phyloP scores from a whole-genome alignment of 306 rosid species.

The Dicorynia guianensis region DNA sequence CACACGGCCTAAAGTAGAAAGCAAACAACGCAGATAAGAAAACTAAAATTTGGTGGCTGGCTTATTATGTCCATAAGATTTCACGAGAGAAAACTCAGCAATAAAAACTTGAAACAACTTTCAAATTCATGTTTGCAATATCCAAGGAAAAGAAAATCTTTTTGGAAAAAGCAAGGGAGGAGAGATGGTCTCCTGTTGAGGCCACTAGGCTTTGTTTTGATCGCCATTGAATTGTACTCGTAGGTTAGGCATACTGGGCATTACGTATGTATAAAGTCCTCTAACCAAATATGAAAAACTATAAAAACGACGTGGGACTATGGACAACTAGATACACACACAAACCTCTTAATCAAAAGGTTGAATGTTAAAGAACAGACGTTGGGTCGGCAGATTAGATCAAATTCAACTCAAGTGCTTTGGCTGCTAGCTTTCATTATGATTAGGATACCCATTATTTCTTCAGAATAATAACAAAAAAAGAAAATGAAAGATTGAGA shows the following conservation, averaged over 20 bases:
- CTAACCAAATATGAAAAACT: slow-evolving; percentile 1
- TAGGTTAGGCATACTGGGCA: not conserved
- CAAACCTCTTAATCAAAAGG: not conserved
- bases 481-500: too few relatives aligned
- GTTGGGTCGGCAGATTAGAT: not conserved
- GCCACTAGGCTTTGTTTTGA: not conserved
- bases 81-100: not conserved
- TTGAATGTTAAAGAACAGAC: not conserved
- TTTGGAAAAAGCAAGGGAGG: not conserved
- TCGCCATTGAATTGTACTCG: too few relatives aligned
- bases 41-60: not conserved
- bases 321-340: not conserved
- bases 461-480: too few relatives aligned
- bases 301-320: not conserved
- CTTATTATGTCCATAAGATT: slow-evolving; percentile 16
- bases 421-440: not conserved
- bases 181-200: not conserved
- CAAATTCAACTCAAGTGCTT: not conserved
- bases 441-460: not conserved
- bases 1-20: slow-evolving; percentile 22
- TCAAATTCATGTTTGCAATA: not conserved
- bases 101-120: not conserved
- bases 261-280: not conserved
- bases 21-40: not conserved
- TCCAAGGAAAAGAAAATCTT: slow-evolving; percentile 2